phyloP scores from a whole-genome alignment of 257 asterid species.

The Solanum dulcamara region DNA sequence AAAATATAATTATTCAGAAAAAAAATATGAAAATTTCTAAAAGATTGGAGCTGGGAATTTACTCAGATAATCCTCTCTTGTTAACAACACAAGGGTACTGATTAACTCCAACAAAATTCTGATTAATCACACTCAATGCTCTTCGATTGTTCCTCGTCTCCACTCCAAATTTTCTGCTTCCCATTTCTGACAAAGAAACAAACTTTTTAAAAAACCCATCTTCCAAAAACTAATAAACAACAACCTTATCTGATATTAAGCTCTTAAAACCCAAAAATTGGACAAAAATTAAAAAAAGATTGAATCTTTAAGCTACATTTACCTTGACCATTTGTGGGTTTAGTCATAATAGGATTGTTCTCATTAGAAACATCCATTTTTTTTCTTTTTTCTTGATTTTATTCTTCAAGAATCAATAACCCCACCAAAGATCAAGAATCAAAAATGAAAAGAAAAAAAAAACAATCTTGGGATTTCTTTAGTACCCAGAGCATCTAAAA shows the following conservation, averaged over 20 bases:
- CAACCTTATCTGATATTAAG: background rate
- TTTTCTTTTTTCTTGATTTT: background rate
- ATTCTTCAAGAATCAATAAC: background rate
- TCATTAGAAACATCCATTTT: conserved; percentile 42
- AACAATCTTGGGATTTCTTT: background rate
- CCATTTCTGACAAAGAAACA: conserved; percentile 14
- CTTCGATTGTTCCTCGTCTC: conserved; percentile 56
- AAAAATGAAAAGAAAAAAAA: background rate
- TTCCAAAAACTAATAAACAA: background rate
- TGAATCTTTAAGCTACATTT: background rate
- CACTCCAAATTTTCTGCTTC: conserved; percentile 48
- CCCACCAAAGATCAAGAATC: background rate
- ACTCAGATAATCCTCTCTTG: conserved; percentile 64
- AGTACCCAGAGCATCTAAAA: background rate
- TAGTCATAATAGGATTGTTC: conserved; percentile 27
- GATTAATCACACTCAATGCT: conserved; percentile 51
- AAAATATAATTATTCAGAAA: too few relatives aligned
- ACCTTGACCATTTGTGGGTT: conserved; percentile 47
- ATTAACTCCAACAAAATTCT: conserved; percentile 36
- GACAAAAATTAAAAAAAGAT: background rate
- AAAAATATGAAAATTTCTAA: background rate
- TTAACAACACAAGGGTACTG: conserved; percentile 31
- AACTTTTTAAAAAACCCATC: background rate
- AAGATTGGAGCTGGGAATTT: conserved; percentile 19
- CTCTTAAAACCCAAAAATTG: background rate